Percentiles rank a stretch among this genome's conserved stretches.
Conservation (phyloP, 805 yeast genomes). For the Cyberlindnera americana region DNA sequence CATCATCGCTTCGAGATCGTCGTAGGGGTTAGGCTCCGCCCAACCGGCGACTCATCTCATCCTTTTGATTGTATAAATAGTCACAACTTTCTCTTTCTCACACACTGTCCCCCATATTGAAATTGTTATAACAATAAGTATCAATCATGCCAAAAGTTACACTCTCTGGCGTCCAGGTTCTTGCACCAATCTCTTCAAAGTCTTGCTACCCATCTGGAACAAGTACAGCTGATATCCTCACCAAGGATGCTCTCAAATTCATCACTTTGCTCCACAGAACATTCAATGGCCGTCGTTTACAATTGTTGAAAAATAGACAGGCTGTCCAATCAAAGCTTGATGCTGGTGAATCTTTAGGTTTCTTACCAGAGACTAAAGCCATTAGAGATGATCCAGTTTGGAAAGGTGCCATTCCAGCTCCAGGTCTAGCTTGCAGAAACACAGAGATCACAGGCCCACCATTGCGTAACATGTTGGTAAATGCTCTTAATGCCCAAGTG, state of each 20-base stretch:
- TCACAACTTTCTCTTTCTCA: too few relatives aligned
- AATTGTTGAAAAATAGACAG: conserved; percentile 59
- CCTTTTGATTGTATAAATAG: too few relatives aligned
- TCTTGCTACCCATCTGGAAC: conserved; percentile 38
- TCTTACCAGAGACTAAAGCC: conserved; percentile 58
- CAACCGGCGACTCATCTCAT: too few relatives aligned
- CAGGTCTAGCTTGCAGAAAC: conserved; percentile 69
- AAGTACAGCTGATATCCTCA: conserved; percentile 35
- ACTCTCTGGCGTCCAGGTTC: conserved; percentile 33
- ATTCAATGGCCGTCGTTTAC: conserved; percentile 57
- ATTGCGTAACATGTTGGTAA: conserved; percentile 71
- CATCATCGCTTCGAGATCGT: background rate
- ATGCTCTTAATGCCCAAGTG: conserved; percentile 74
- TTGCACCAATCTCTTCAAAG: conserved; percentile 31
- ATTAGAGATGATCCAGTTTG: conserved; percentile 72
- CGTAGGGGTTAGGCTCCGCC: background rate
- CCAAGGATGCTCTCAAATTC: conserved; percentile 52
- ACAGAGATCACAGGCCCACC: conserved; percentile 88
- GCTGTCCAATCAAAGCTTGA: conserved; percentile 57
- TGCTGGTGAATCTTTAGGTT: conserved; percentile 52
- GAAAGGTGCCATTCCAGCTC: conserved; percentile 72
- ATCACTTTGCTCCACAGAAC: conserved; percentile 70
- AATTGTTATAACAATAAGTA: too few relatives aligned
- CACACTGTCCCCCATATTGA: too few relatives aligned
- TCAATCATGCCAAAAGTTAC: conserved; percentile 20